Evolutionary conservation across 2,329 filamentous ascomycete genomes (phyloP), one percentile per base, ranked within the genome.

Genomic region (Cordyceps javanica): DNA sequence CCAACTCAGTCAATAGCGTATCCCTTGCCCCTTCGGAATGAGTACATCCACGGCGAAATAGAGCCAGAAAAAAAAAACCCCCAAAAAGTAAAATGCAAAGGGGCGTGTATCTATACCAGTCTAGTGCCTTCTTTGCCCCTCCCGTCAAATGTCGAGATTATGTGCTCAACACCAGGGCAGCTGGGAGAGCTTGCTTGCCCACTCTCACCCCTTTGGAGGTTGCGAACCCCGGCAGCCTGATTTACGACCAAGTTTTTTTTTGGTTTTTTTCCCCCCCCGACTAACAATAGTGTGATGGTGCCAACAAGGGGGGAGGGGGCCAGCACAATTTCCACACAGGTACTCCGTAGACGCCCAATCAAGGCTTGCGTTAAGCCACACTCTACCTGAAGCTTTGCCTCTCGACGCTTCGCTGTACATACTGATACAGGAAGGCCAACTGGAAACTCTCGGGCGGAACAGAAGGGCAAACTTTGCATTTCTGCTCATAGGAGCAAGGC

Each of bases 171-270:
- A 52, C 19, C 14, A 55, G 23, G 41, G 52, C 30, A 11, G 38
- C 21, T 41, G 5, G 19, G 16, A 16, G 19, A n/a, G n/a, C 49
- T 28, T 30, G 25, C 50, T 38, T n/a, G 21, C 36, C 25, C 9
- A 6, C 48, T 23, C 44, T 23, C 25, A n/a, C 49, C 25, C 36
- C 34, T 3, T n/a, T n/a, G n/a, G 30, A 32, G 30, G 8, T 32
- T 55, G 53, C 42, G 34, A 55, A 55, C 53, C 53, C 53, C 42
- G 53, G 53, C 53, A 48, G 53, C 53, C 53, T 55, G 53, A 55
- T 55, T 50, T 38, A 21, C 30, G 21, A 55, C n/a, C 41, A 26
- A 19, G 14, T 13, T 21, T 55, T 28, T 45, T 21, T 26, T 23
- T 39, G n/a, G 8, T n/a, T 42, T 5, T 14, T 42, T n/a, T 23